A percentile compares a stretch with the other conserved stretches of the same genome.
phyloP scores from a whole-genome alignment of 2,329 filamentous ascomycete species.

The Blastomyces silverae region DNA sequence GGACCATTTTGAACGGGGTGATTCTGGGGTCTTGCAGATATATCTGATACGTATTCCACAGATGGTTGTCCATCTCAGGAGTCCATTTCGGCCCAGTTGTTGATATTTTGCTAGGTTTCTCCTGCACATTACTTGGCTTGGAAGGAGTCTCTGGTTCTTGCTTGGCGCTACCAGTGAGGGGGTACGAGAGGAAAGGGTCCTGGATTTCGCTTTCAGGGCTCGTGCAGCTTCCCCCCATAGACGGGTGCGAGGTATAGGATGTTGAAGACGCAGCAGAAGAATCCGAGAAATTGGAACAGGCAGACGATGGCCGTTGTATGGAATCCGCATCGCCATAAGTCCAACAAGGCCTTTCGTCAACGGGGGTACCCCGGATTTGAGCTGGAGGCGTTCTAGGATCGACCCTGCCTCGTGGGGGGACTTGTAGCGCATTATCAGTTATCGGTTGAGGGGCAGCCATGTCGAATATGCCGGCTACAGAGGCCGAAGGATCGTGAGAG shows the following conservation, averaged over 20 bases:
- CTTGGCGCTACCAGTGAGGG: conserved; percentile 35
- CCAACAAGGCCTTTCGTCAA: conserved; percentile 32
- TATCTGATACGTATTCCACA: conserved; percentile 60
- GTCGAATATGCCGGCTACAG: conserved; percentile 16
- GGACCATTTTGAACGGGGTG: conserved; percentile 61
- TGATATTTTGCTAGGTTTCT: conserved; percentile 23
- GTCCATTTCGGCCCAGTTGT: conserved; percentile 45
- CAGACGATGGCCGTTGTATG: conserved; percentile 51
- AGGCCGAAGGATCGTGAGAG: conserved; percentile 21
- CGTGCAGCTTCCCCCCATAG: conserved; percentile 54
- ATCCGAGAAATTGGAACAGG: conserved; percentile 54
- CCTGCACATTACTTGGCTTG: conserved; percentile 28
- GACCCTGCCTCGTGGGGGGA: conserved; percentile 35
- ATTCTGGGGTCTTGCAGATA: conserved; percentile 60
- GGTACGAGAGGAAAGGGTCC: conserved; percentile 49
- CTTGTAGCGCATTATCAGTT: conserved; percentile 34
- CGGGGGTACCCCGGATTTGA: conserved; percentile 38
- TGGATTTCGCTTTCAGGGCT: conserved; percentile 54
- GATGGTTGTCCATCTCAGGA: conserved; percentile 57
- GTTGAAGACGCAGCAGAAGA: conserved; percentile 56
- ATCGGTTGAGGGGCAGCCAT: conserved; percentile 23
- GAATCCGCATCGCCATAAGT: conserved; percentile 32
- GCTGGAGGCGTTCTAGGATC: conserved; percentile 41
- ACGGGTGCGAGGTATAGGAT: conserved; percentile 52
- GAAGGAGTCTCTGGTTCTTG: conserved; percentile 36